Evolutionary conservation across 108 stramenopile species (phyloP), one percentile per base, ranked within the genome.

Genomic region (Skeletonema costatum): DNA sequence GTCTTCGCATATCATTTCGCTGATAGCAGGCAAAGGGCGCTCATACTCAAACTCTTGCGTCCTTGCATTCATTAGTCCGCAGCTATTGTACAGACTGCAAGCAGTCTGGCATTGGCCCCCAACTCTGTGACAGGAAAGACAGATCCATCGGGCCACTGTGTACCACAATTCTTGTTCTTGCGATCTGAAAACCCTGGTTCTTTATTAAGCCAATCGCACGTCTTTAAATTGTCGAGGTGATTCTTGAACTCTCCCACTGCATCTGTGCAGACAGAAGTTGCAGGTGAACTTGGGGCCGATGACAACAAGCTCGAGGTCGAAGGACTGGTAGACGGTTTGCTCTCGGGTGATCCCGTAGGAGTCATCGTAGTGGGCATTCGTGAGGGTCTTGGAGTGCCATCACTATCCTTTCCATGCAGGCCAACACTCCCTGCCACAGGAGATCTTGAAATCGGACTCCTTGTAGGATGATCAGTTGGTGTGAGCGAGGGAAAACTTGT

Each of bases 121-220:
- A 74, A 42, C 25, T 64, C 73, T 16, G 73, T 65, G 14, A 63
- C 63, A 36, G 46, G 60, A 44, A 48, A 74, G 7, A 65, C 17
- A 5, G 50, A 51, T 51, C 50, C 50, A 51, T 51, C 50, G 50
- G 50, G 50, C 50, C 50, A 51, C 30, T 64, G 53, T 32, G 63
- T 65, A 30, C 73, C 73, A 14, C 73, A 74, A 56, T 74, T 74
- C 64, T 74, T 74, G 29, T 74, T 63, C 64, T 74, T 74, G 29
- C 73, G 63, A 64, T 74, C 73, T 6, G 73, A 51, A 36, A 51
- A 51, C 31, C 73, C 73, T 21, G n/a, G 12, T n/a, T 74, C 50
- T 36, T 63, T 48, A 59, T 65, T 65, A 21, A 74, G 73, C 73
- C 73, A 74, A 19, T 38, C 44, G 32, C 73, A 74, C 11, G 62